Evolutionary conservation across 2,329 filamentous ascomycete genomes (phyloP), one percentile per base, ranked within the genome.

Genomic region (Clarireedia paspali): DNA sequence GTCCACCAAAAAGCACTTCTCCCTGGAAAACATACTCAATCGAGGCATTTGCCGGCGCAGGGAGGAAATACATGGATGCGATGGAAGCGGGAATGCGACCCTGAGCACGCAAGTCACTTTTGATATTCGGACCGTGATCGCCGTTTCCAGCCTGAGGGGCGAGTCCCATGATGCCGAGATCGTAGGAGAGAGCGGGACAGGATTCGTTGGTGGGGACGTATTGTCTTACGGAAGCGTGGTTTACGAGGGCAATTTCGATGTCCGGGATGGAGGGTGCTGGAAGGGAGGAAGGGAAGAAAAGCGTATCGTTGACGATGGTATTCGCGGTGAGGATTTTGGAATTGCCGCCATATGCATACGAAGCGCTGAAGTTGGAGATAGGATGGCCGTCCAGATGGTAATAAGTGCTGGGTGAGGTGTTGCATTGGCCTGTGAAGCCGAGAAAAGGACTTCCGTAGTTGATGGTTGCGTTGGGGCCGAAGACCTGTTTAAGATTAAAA

Each of bases 371-470:
- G 15, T 48, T 48, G 20, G 15, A 30, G 30, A 48, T 6, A 2
- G 30, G 24, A 17, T 4, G 6, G 7, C 26, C 26, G 10, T n/a
- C 23, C 14, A 20, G 30, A 1, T 53, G 51, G 42, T 53, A 53
- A n/a, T 47, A 48, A 5, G 5, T 17, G 4, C 14, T 5, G 2
- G 51, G 51, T 15, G 15, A 38, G 6, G 51, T 48, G 30, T 53
- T 53, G 30, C 51, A 53, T 2, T 42, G 9, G 6, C 51, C 51
- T n/a, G 30, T 5, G 23, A 53, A 53, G 1, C 51, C 51, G 5
- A 53, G 42, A 23, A 20, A 53, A 15, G 20, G 42, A 9, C 40
- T 47, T 2, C 51, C 51, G 7, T 53, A 53, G 51, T 53, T 53
- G 6, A 53, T 2, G 23, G 42, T 53, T 27, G 51, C 51, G 23